Evolutionary conservation across 257 asterid species (phyloP), one percentile per base, ranked within the genome.

Genomic region (Nicotiana tomentosiformis): DNA sequence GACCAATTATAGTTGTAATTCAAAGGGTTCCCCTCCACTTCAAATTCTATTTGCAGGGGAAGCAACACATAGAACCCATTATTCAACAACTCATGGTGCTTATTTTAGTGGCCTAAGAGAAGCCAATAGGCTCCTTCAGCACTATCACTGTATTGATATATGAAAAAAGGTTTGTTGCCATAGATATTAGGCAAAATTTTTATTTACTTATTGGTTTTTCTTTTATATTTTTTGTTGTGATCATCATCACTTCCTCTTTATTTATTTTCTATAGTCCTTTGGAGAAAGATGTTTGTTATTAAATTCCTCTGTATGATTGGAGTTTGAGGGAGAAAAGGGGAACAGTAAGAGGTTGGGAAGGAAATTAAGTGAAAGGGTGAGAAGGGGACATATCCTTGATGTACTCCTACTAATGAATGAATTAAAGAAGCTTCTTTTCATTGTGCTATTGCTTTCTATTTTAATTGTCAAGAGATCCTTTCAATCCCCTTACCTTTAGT

Each of bases 11-110:
- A 46, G 60, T 43, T 43, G 49, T 20, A 72, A 43, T 72, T 69
- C 72, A 80, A 77, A 16, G 12, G 46, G 57, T 80, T 49, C 64
- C 16, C 69, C 88, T 26, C 88, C 90, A n/a, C 88, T 95, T 35
- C 99, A 95, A 82, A 86, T 95, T 10, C 87, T 95, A 49, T 93
- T 95, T 77, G 98, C 98, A 11, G 99, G 99, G 70, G 99, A 95
- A 89, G 99, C 99, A 7, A 93, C 99, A 7, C 99, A 95, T 68
- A 90, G 86, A 88, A 95, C 97, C 55, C 98, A 92, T 84, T 95
- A 95, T 86, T 95, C 98, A 16, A 95, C 98, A 3, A 95, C 98
- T 56, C 99, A 95, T 79, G 99, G 99, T 62, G 99, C 98, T 79
- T 93, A 95, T 86, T 93, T 84, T 83, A 95, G 99, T 84, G 99